A percentile compares a stretch with the other conserved stretches of the same genome.
Evolutionary conservation across 352 stramenopile genomes (phyloP).

Genomic region (Pythium utonaiense): DNA sequence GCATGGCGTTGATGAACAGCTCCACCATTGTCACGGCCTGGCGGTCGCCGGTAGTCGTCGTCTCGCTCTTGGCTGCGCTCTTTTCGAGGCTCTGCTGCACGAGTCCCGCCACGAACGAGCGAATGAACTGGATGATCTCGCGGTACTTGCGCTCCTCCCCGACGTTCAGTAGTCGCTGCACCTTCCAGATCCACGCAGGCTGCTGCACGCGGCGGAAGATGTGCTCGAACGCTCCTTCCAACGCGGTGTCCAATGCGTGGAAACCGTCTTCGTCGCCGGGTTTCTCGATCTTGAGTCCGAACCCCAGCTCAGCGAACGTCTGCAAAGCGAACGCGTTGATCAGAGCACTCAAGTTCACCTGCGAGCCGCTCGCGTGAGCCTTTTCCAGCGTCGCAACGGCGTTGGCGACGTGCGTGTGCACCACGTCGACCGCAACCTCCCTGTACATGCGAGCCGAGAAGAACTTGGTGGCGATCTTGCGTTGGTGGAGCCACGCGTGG

Average conservation of each 20-base stretch:
- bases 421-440: not conserved
- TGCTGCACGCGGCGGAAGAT: constrained; percentile 9
- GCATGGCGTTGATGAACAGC: constrained; percentile 22
- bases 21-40: constrained; percentile 22
- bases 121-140: constrained; percentile 2
- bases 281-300: constrained; percentile 15
- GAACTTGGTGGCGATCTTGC: constrained; percentile 12
- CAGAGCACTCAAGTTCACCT: constrained; percentile 14
- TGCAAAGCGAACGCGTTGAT: constrained; percentile 22
- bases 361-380: not conserved
- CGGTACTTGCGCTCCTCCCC: constrained; percentile 7
- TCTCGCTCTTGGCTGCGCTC: not conserved
- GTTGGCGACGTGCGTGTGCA: constrained; percentile 14
- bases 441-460: constrained; percentile 11
- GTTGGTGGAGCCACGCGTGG: constrained; percentile 13
- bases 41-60: too few species aligned
- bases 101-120: constrained; percentile 11
- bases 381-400: constrained; percentile 5
- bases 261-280: not conserved
- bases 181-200: constrained; percentile 15
- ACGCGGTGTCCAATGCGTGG: constrained; percentile 10
- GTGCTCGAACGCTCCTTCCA: constrained; percentile 2
- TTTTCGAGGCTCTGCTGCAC: constrained; percentile 8
- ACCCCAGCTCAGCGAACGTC: constrained; percentile 25
- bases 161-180: constrained; percentile 11